Evolutionary conservation across 345 rosid species (phyloP), one percentile per base, ranked within the genome.

Genomic region (Geranium rotundifolium): DNA sequence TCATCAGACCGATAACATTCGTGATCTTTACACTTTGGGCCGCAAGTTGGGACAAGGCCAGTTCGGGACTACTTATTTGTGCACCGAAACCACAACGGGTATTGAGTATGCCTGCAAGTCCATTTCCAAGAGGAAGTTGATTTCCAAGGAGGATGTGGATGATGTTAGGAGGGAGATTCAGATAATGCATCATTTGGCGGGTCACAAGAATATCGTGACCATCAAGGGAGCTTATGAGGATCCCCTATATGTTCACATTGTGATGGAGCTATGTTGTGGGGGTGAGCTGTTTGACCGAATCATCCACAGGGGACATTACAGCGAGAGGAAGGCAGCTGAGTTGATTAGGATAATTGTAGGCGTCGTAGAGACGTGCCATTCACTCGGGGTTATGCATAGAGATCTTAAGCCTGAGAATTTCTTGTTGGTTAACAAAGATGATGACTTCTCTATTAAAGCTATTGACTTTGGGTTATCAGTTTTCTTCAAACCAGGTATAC

Each of bases 341-440:
- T 71, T 92, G 70, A 89, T 91, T 3, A 89, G 75, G 80, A 92
- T 92, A 54, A 87, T 89, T 62, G 96, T 85, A 1, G 93, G 98
- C 55, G 98, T 92, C 54, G 96, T 92, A 37, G 98, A 87, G 85
- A 84, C 95, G 27, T 92, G 98, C 56, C 96, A 92, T 71, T 92
- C 98, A 0, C 96, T 92, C 17, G 98, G 98, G 64, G 98, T 91
- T 71, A 91, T 91, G 98, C 98, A 91, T 71, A 80, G 98, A 80
- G 98, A 92, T 77, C 79, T 92, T 52, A 92, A 92, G 83, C 98
- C 98, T 0, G 96, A 92, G 78, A 92, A 92, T 66, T 92, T 92
- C 79, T 75, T 92, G 85, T 76, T 89, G 74, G 95, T 92, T 65
- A 85, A 92, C 77, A 92, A 81, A 79, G 98, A 92, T 63, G 91